A percentile compares a stretch with the other conserved stretches of the same genome.
Evolutionary conservation across 768 basidiomycete species (phyloP).

Genomic region (Kwoniella newhampshirensis): DNA sequence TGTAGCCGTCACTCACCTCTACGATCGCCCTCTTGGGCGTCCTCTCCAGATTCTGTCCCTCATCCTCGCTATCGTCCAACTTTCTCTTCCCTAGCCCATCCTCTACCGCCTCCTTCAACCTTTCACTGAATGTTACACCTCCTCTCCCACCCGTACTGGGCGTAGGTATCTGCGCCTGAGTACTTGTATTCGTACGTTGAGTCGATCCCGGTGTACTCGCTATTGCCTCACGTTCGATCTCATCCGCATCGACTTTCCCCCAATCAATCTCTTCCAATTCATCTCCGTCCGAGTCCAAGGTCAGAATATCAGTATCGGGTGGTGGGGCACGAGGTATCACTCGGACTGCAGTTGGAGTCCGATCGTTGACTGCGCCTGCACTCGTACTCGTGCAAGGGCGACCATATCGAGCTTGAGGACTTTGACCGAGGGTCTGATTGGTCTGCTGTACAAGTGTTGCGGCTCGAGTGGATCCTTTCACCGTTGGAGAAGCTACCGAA

Average conservation of each 20-base stretch:
- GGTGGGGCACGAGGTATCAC: constrained; percentile 1
- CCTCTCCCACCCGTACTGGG: constrained; percentile 1
- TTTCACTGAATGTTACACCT: constrained; percentile 11
- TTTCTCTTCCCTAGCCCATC: constrained; percentile 30
- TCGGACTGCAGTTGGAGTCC: neutral
- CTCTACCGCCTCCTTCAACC: constrained; percentile 21
- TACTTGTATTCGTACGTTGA: constrained; percentile 11
- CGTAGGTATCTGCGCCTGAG: constrained; percentile 4
- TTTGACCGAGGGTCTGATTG: constrained; percentile 30
- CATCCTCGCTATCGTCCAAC: constrained; percentile 21
- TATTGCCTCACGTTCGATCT: constrained; percentile 38
- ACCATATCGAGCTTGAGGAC: constrained; percentile 23
- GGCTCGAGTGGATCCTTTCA: constrained; percentile 15
- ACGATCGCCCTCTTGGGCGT: constrained; percentile 23
- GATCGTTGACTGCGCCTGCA: no score
- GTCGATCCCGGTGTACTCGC: constrained; percentile 33
- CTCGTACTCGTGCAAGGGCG: constrained; percentile 3
- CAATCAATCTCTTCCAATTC: constrained; percentile 39
- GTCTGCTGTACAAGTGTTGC: constrained; percentile 8
- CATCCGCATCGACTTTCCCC: constrained; percentile 41
- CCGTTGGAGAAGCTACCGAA: neutral
- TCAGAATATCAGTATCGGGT: constrained; percentile 1
- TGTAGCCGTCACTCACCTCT: neutral
- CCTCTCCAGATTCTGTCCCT: neutral
- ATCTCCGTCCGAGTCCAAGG: neutral